A percentile compares a stretch with the other conserved stretches of the same genome.
phyloP scores from a whole-genome alignment of 805 yeast genomes.

The Wickerhamiella shivajii region DNA sequence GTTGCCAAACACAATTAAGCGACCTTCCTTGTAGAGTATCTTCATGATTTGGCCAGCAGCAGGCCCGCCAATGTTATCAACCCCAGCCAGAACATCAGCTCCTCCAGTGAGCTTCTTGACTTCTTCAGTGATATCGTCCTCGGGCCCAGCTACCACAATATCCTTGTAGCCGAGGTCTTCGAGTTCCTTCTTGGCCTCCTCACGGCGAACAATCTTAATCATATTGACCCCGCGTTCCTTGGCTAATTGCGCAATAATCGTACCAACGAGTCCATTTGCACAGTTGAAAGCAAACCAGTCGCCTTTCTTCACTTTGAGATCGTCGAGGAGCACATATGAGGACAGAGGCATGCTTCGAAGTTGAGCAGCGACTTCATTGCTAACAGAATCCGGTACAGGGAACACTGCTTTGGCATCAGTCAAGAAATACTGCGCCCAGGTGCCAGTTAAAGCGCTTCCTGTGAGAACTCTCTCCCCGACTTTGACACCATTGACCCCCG shows the following conservation, averaged over 20 bases:
- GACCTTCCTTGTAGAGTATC: constrained; percentile 3
- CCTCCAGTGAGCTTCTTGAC: constrained; percentile 4
- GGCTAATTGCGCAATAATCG: constrained; percentile 4
- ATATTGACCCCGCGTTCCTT: constrained; percentile 8
- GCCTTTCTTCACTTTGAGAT: constrained; percentile 4
- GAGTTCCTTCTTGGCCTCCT: constrained; percentile 6
- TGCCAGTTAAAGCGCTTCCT: constrained; percentile 3
- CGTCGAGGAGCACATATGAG: constrained; percentile 4
- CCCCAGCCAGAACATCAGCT: constrained; percentile 4
- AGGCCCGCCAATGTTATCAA: constrained; percentile 6
- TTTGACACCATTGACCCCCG: constrained; percentile 3
- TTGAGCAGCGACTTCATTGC: constrained; percentile 7
- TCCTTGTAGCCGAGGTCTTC: constrained; percentile 3
- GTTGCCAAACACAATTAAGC: constrained; percentile 3
- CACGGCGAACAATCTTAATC: constrained; percentile 8
- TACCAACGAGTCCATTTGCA: constrained; percentile 8
- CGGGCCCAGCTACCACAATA: constrained; percentile 3
- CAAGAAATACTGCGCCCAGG: constrained; percentile 9
- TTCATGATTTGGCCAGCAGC: constrained; percentile 2
- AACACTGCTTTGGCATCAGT: constrained; percentile 2
- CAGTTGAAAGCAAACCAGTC: constrained; percentile 8
- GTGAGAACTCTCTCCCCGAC: constrained; percentile 6
- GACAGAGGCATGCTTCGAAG: constrained; percentile 6
- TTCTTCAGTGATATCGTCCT: constrained; percentile 2
- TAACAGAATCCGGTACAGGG: constrained; percentile 4